Evolutionary conservation across 768 basidiomycete species (phyloP), one percentile per base, ranked within the genome.

Genomic region (Termitomyces titanicus): DNA sequence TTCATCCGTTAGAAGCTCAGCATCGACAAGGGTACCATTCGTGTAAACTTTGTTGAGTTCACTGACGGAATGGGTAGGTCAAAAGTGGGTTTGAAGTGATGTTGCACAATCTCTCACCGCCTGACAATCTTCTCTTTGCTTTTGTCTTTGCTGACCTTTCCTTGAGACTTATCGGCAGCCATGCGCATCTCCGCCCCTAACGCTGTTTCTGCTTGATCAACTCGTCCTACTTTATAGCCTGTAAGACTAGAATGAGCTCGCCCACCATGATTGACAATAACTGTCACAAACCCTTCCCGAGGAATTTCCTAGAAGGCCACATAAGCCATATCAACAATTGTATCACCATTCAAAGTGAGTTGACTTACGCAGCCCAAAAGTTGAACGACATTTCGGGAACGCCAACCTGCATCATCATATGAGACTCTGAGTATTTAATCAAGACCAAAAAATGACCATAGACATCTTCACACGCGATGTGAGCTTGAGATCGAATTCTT

Each of bases 41-140:
- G 97, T 99, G 67, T 95, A 91, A 42, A 99, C 93, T 75, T 95
- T 96, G 70, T 91, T 91, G 47, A 99, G 78, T 64, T 95, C 97
- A 46, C 89, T 89, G 65, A 54, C 22, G 8, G 20, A 18, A n/a
- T n/a, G 29, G 1, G n/a, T n/a, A n/a, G 25, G 15, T 48, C 18
- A 33, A 51, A 11, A n/a, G 27, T 22, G 45, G 42, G n/a, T 39
- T 37, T 11, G 15, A 5, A 27, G 18, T 24, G 13, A 15, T 11
- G 9, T n/a, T 35, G 13, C 22, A 17, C 7, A 7, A 38, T 37
- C 48, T 63, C 70, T 49, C 55, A 85, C 87, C 93, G 79, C 58
- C 88, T 77, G 39, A 98, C 97, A 48, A 98, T 98, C 74, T 96
- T 92, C 6, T 91, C 91, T 58, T 83, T 85, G 38, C 74, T 74